Evolutionary conservation across 169 alveolate genomes (phyloP).

Genomic region (Cryptosporidium xiaoi): DNA sequence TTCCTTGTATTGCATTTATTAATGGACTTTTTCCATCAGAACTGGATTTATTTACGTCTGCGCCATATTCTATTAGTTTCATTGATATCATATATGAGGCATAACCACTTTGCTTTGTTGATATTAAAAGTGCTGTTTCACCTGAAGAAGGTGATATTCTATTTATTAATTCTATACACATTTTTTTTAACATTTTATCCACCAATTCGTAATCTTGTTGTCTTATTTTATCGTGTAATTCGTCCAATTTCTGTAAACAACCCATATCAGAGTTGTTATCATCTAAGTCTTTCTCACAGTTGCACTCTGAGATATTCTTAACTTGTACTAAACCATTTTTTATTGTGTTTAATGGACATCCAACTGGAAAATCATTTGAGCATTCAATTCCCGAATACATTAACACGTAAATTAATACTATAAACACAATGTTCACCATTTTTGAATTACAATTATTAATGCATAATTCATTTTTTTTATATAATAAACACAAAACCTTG

Average conservation of each 20-base stretch:
- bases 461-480: too few relatives aligned
- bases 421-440: too few relatives aligned
- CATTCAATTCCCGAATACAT: not conserved
- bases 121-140: conserved; percentile 33
- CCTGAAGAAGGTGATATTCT: conserved; percentile 38
- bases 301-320: not conserved
- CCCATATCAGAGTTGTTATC: not conserved
- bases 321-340: not conserved
- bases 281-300: not conserved
- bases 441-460: too few relatives aligned
- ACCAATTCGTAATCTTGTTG: conserved; percentile 34
- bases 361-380: conserved; percentile 22
- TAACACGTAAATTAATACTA: not conserved
- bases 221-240: conserved; percentile 42
- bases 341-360: conserved; percentile 54
- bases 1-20: conserved; percentile 52
- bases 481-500: too few relatives aligned
- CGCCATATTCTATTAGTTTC: conserved; percentile 43
- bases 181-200: not conserved
- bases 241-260: conserved; percentile 37
- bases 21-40: conserved; percentile 33
- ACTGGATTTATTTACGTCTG: conserved; percentile 27
- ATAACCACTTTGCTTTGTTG: conserved; percentile 58
- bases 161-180: conserved; percentile 11
- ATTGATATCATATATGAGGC: conserved; percentile 41